Percentiles rank a stretch among this genome's conserved stretches.
Evolutionary conservation across 768 basidiomycete genomes (phyloP).

Genomic region (Mrakia blollopis): DNA sequence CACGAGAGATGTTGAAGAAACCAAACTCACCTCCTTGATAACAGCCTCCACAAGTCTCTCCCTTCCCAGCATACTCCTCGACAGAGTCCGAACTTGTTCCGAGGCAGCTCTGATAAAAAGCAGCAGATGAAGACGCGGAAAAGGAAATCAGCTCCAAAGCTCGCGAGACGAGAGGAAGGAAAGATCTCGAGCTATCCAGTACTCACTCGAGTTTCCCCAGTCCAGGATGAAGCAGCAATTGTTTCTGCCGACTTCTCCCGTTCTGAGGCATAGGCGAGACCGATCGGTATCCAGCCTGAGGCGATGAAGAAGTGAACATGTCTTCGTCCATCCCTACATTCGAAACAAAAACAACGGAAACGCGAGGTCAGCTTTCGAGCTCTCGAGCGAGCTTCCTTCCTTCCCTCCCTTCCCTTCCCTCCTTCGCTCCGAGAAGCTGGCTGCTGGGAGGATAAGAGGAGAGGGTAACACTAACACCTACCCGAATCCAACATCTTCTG

Average conservation of each 20-base stretch:
- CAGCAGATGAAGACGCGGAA: background rate
- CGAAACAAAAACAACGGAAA: background rate
- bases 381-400: conserved; percentile 6
- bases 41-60: conserved; percentile 88
- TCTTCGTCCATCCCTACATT: conserved; percentile 6
- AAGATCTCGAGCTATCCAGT: background rate
- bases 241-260: background rate
- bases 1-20: conserved; percentile 26
- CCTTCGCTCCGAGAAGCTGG: background rate
- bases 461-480: background rate
- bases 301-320: conserved; percentile 3
- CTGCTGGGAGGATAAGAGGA: background rate
- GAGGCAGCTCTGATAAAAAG: conserved; percentile 8
- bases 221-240: background rate
- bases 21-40: conserved; percentile 65
- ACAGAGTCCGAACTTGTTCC: conserved; percentile 58
- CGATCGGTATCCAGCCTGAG: background rate
- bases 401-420: background rate
- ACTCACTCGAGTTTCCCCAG: background rate
- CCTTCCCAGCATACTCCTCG: conserved; percentile 65
- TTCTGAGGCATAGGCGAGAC: conserved; percentile 9
- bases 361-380: conserved; percentile 3
- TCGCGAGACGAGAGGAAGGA: background rate
- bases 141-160: background rate
- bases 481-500: conserved; percentile 58